Conservation (phyloP, 805 yeast species). For the Myxozyma mucilagina region DNA sequence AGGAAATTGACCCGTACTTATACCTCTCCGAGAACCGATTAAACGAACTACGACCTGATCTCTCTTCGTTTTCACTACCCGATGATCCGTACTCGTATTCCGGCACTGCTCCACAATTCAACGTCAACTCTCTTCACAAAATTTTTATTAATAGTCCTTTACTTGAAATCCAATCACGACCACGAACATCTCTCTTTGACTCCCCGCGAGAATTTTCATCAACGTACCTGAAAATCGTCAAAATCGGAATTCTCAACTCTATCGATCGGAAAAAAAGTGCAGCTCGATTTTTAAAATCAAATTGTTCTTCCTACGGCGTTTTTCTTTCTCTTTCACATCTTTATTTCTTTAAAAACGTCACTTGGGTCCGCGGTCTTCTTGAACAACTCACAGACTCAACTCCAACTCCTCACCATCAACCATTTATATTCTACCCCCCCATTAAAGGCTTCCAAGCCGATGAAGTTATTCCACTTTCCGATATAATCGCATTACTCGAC, state of each 20-base stretch:
- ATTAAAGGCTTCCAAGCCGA: conserved; percentile 44
- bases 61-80: conserved; percentile 32
- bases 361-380: conserved; percentile 40
- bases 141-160: conserved; percentile 39
- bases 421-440: conserved; percentile 37
- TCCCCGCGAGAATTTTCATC: conserved; percentile 4
- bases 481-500: conserved; percentile 45
- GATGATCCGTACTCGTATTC: conserved; percentile 38
- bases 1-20: conserved; percentile 43
- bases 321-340: conserved; percentile 45
- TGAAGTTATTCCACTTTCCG: conserved; percentile 42
- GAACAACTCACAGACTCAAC: conserved; percentile 26
- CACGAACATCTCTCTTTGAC: not conserved
- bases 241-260: conserved; percentile 42
- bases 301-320: conserved; percentile 47
- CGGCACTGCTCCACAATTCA: conserved; percentile 31
- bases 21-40: conserved; percentile 37
- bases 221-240: conserved; percentile 40
- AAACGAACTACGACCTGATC: conserved; percentile 40
- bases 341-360: conserved; percentile 44
- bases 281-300: conserved; percentile 35
- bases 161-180: conserved; percentile 44
- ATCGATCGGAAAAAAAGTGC: conserved; percentile 41
- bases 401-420: conserved; percentile 7
- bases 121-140: conserved; percentile 35